These are phyloP conservation scores for Lichtheimia ornata DNA, from an alignment of 371 early-diverging fungal species.

Conservation along the genomic window DNA sequence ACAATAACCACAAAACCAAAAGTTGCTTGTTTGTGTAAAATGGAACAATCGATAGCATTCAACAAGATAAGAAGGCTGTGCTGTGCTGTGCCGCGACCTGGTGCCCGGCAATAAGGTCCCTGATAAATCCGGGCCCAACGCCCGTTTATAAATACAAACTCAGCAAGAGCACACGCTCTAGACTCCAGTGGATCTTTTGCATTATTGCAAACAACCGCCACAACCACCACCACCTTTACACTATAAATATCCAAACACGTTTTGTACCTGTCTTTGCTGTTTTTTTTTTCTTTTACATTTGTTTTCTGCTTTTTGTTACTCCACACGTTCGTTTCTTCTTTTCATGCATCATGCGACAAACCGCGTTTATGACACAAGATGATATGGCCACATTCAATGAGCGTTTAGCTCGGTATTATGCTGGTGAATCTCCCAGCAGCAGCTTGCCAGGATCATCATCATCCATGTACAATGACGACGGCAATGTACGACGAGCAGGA, in stretches of 20 bases:
- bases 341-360: slow-evolving; percentile 1
- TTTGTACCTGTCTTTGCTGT: no score
- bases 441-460: neutral
- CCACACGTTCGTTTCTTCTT: neutral
- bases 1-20: no score
- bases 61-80: no score
- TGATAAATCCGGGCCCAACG: slow-evolving; percentile 4
- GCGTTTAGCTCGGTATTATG: neutral
- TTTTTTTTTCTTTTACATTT: neutral
- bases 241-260: neutral
- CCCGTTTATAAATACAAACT: neutral
- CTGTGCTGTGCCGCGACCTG: no score
- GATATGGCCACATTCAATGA: slow-evolving; percentile 2
- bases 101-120: neutral
- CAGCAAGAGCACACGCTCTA: neutral
- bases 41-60: no score
- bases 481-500: slow-evolving; percentile 1
- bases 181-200: neutral
- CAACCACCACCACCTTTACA: neutral
- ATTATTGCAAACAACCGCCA: neutral
- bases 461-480: neutral
- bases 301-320: neutral
- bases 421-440: neutral
- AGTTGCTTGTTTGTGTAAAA: no score
- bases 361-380: neutral